phyloP scores from a whole-genome alignment of 2,329 filamentous ascomycete genomes.

The Fusarium sp. region DNA sequence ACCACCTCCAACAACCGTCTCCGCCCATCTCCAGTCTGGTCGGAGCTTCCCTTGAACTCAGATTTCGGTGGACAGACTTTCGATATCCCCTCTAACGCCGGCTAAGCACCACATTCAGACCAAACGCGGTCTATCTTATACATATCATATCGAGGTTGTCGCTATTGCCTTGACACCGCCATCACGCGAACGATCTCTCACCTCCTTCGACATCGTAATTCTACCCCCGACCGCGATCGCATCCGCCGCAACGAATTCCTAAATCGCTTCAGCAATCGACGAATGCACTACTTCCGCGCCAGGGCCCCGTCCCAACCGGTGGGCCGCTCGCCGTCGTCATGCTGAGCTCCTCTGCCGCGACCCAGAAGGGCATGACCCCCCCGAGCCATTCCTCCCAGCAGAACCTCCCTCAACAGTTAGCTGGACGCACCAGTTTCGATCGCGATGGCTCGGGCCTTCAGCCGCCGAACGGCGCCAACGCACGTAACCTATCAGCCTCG shows the following conservation, averaged over 20 bases:
- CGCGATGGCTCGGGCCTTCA: conserved; percentile 62
- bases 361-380: conserved; percentile 46
- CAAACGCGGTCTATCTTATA: conserved; percentile 13
- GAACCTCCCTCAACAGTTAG: conserved; percentile 44
- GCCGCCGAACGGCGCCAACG: conserved; percentile 54
- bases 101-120: conserved; percentile 11
- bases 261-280: conserved; percentile 39
- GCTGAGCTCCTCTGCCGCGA: conserved; percentile 47
- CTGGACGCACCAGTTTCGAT: conserved; percentile 55
- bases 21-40: conserved; percentile 6
- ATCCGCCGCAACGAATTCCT: conserved; percentile 21
- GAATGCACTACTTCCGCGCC: conserved; percentile 49
- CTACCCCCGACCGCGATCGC: conserved; percentile 26
- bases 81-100: conserved; percentile 6
- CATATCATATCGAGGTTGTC: not conserved
- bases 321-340: conserved; percentile 47
- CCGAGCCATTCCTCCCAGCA: conserved; percentile 50
- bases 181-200: conserved; percentile 5
- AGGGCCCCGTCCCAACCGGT: conserved; percentile 52
- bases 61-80: conserved; percentile 20
- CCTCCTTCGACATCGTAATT: conserved; percentile 8
- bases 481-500: conserved; percentile 60
- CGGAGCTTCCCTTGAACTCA: conserved; percentile 19
- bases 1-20: conserved; percentile 29
- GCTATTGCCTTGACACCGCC: not conserved